Percentiles rank a stretch among this genome's conserved stretches.
Evolutionary conservation across 176 grass and related monocot genomes (phyloP).

Genomic region (Juncus inflexus): DNA sequence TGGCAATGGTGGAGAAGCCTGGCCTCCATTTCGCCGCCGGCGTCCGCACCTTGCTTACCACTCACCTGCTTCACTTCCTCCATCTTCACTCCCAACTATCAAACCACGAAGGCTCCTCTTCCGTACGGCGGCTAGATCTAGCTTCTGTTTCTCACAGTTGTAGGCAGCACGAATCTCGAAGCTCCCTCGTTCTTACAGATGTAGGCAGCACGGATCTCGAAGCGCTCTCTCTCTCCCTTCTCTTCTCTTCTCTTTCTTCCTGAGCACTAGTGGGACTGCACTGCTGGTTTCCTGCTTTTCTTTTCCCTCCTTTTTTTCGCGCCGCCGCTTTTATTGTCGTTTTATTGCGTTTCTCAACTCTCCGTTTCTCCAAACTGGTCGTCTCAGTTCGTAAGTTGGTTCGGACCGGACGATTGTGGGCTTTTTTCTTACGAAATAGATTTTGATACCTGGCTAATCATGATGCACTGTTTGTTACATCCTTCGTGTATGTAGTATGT

Average conservation of each 20-base stretch:
- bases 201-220: neutral
- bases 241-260: neutral
- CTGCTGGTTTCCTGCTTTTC: neutral
- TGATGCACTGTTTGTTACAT: neutral
- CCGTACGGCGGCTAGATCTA: neutral
- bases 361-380: neutral
- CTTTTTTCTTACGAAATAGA: neutral
- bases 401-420: no score
- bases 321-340: conserved; percentile 18
- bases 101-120: neutral
- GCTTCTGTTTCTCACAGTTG: conserved; percentile 1
- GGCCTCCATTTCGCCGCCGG: conserved; percentile 9
- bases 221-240: neutral
- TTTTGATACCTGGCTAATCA: no score
- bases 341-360: neutral
- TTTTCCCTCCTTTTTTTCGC: conserved; percentile 29
- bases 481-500: no score
- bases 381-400: neutral
- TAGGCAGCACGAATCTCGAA: neutral
- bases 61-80: neutral
- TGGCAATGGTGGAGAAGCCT: conserved; percentile 17
- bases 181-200: neutral
- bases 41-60: neutral
- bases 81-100: neutral
- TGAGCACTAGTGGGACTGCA: neutral